phyloP scores from a whole-genome alignment of 2,329 filamentous ascomycete species.

The Cladophialophora carrionii region DNA sequence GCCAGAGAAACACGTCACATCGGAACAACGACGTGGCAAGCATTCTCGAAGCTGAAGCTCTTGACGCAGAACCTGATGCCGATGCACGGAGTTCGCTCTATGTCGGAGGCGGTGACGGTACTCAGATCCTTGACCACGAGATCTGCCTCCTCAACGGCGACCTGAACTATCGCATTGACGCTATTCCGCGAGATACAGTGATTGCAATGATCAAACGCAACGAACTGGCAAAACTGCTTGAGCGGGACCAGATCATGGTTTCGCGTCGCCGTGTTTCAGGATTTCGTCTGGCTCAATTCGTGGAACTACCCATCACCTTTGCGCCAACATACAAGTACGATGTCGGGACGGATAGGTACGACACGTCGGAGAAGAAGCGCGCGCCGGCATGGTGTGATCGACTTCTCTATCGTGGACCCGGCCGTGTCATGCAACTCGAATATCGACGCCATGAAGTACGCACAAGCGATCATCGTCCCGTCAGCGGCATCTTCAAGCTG shows the following conservation, averaged over 20 bases:
- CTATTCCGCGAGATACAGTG: constrained; percentile 91
- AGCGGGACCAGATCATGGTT: constrained; percentile 89
- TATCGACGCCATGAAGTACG: constrained; percentile 87
- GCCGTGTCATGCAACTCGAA: constrained; percentile 81
- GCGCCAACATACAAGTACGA: constrained; percentile 99
- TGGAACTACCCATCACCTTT: constrained; percentile 88
- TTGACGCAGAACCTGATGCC: constrained; percentile 73
- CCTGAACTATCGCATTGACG: constrained; percentile 97
- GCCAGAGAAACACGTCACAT: constrained; percentile 84
- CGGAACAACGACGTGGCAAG: constrained; percentile 90
- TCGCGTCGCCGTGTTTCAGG: constrained; percentile 86
- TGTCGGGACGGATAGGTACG: constrained; percentile 90
- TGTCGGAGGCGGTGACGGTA: constrained; percentile 89
- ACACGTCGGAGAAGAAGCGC: constrained; percentile 90
- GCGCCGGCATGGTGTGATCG: constrained; percentile 97
- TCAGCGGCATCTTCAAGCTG: constrained; percentile 81
- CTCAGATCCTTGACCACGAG: constrained; percentile 94
- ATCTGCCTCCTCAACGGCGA: constrained; percentile 97
- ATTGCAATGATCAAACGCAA: constrained; percentile 79
- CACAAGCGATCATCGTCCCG: constrained; percentile 89
- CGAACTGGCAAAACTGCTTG: constrained; percentile 82
- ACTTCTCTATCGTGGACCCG: constrained; percentile 79
- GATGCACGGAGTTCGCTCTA: constrained; percentile 74
- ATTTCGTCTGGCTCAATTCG: constrained; percentile 85
- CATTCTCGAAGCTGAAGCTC: constrained; percentile 77